Conservation (phyloP, 495 filamentous ascomycete species). For the Penicillium waksmanii region DNA sequence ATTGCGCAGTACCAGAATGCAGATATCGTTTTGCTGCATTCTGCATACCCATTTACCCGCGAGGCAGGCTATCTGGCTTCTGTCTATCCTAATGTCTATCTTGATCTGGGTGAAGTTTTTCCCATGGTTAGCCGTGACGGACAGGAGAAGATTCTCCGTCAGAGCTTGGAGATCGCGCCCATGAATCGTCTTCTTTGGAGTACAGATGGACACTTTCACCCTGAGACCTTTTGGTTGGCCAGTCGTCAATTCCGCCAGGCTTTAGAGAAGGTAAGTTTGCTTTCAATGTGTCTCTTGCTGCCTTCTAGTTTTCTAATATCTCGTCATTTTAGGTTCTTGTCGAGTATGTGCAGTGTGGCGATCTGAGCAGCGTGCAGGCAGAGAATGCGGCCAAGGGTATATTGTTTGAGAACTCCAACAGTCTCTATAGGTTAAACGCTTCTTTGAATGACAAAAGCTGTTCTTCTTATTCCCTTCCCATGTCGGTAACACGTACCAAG, state of each 20-base stretch:
- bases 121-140: slow-evolving; percentile 80
- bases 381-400: slow-evolving; percentile 60
- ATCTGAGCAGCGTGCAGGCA: slow-evolving; percentile 62
- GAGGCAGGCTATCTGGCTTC: slow-evolving; percentile 82
- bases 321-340: slow-evolving; percentile 53
- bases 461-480: neutral
- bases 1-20: slow-evolving; percentile 70
- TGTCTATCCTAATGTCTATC: slow-evolving; percentile 81
- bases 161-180: slow-evolving; percentile 78
- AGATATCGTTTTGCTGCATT: slow-evolving; percentile 80
- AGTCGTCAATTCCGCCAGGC: slow-evolving; percentile 78
- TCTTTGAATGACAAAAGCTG: neutral
- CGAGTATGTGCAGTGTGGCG: slow-evolving; percentile 62
- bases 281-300: neutral
- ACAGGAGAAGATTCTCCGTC: slow-evolving; percentile 71
- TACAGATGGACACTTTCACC: slow-evolving; percentile 81
- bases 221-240: slow-evolving; percentile 81
- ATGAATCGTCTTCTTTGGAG: slow-evolving; percentile 81
- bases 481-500: neutral
- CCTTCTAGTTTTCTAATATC: neutral
- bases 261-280: slow-evolving; percentile 58
- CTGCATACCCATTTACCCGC: slow-evolving; percentile 81
- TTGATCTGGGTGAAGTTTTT: slow-evolving; percentile 87
- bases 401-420: slow-evolving; percentile 72
- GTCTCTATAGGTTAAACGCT: slow-evolving; percentile 57